These are phyloP conservation scores for Scopulariopsis brevicaulis DNA, from an alignment of 2,329 filamentous ascomycete species.

Conservation along the genomic window DNA sequence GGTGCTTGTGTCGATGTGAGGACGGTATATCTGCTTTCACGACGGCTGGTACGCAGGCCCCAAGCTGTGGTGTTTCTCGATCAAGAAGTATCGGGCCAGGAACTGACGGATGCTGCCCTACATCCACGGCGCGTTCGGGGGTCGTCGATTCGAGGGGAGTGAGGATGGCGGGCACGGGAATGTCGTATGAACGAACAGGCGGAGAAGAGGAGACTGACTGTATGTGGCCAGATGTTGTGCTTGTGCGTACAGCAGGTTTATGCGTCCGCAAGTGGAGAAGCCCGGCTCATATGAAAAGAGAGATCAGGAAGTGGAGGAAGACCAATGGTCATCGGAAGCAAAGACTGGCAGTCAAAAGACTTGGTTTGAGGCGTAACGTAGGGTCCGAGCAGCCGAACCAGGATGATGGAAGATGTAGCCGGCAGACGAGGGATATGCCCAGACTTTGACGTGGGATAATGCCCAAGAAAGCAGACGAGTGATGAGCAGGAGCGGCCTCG, in stretches of 20 bases:
- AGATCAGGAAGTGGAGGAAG: neutral
- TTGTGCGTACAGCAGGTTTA: neutral
- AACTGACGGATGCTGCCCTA: neutral
- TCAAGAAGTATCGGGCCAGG: neutral
- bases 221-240: neutral
- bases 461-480: neutral
- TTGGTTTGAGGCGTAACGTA: neutral
- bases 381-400: neutral
- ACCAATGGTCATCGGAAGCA: neutral
- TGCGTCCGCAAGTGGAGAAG: neutral
- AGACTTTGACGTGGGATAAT: neutral
- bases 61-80: neutral
- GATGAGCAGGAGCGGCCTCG: neutral
- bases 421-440: neutral
- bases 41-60: neutral
- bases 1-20: neutral
- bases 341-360: neutral
- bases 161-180: neutral
- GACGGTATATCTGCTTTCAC: neutral
- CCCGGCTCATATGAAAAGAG: neutral
- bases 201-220: neutral
- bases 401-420: neutral
- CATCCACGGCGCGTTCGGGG: neutral
- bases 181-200: neutral
- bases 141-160: neutral